Percentiles rank a stretch among this genome's conserved stretches.
phyloP scores from a whole-genome alignment of 805 yeast genomes.

The Metschnikowia lunata region DNA sequence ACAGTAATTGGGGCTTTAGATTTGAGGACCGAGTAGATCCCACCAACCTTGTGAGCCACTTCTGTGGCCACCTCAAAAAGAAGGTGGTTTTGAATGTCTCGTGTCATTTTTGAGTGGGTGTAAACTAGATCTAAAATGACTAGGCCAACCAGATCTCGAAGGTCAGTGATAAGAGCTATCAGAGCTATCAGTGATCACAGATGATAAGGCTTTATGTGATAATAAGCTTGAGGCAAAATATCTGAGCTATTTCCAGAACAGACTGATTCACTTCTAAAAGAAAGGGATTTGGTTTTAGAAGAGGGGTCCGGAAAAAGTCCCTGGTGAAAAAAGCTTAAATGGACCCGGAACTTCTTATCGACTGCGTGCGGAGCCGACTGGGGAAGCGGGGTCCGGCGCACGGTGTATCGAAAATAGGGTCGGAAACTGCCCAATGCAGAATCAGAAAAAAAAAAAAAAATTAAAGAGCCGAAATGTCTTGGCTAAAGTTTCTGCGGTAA shows the following conservation, averaged over 20 bases:
- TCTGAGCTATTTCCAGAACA: no score
- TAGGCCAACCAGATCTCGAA: no score
- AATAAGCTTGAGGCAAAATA: no score
- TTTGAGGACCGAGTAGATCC: conserved; percentile 93
- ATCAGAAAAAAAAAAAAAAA: no score
- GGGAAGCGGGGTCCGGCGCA: background rate
- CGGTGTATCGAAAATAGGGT: background rate
- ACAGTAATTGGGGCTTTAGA: conserved; percentile 96
- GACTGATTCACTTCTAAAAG: no score
- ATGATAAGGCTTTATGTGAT: no score
- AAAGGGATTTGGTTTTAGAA: no score
- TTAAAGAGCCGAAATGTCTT: no score
- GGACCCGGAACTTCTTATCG: background rate
- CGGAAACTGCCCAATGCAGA: background rate
- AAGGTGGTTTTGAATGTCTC: conserved; percentile 84
- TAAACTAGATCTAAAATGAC: background rate
- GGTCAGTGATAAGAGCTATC: no score
- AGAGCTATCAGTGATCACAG: no score
- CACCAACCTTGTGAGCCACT: conserved; percentile 96
- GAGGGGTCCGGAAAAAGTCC: no score
- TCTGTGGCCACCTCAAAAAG: conserved; percentile 95
- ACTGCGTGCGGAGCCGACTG: background rate
- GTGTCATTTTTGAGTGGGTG: conserved; percentile 44
- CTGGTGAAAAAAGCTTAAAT: background rate
- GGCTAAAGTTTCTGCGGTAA: no score